A percentile compares a stretch with the other conserved stretches of the same genome.
These are phyloP conservation scores for Cladosporium cucumerinum DNA, from an alignment of 2,329 filamentous ascomycete species.

Conservation along the genomic window DNA sequence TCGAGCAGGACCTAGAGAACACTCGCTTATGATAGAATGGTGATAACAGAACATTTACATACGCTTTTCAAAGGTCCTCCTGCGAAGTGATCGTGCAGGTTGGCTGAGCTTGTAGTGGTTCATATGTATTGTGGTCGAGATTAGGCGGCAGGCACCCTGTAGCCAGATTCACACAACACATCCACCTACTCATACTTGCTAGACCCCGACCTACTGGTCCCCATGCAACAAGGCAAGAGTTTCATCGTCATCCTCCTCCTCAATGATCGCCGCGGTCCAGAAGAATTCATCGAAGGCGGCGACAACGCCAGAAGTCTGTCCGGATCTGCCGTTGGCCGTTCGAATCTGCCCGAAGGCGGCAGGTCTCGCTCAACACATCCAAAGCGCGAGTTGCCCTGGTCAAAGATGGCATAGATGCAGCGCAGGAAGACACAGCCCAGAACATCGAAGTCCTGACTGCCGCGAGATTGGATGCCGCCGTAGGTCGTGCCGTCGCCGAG, in stretches of 20 bases:
- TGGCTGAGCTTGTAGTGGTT: not conserved
- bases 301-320: not conserved
- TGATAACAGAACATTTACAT: not conserved
- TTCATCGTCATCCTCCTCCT: not conserved
- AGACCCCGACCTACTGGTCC: not conserved
- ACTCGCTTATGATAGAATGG: not conserved
- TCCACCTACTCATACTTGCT: not conserved
- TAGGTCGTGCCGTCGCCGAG: constrained; percentile 56
- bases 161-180: not conserved
- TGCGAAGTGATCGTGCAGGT: not conserved
- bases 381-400: constrained; percentile 42
- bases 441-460: constrained; percentile 59
- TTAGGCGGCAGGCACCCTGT: not conserved
- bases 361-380: constrained; percentile 19
- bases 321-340: not conserved
- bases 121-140: not conserved
- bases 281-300: not conserved
- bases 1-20: not conserved
- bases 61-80: not conserved
- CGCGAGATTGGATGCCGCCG: constrained; percentile 64
- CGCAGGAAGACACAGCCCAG: constrained; percentile 51
- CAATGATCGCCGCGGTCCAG: not conserved
- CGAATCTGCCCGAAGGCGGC: not conserved
- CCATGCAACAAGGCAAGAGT: not conserved
- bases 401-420: constrained; percentile 64